Evolutionary conservation across 768 basidiomycete genomes (phyloP).

Genomic region (Tephrocybe sp.): DNA sequence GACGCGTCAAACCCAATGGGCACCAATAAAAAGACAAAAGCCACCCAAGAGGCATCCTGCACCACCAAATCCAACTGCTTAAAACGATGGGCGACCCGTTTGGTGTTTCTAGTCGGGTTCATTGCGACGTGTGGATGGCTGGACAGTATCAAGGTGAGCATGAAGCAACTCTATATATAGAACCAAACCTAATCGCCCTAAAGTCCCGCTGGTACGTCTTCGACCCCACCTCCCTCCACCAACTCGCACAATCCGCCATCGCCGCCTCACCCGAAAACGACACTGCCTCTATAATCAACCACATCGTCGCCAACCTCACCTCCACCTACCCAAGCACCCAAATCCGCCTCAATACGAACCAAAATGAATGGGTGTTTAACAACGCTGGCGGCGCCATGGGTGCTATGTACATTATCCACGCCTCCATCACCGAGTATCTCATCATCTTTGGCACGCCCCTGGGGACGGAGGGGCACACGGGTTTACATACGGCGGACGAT

Average conservation of each 20-base stretch:
- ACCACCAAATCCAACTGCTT: conserved; percentile 1
- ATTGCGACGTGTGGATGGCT: conserved; percentile 45
- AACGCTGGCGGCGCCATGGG: conserved; percentile 99
- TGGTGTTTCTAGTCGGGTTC: conserved; percentile 30
- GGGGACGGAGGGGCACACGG: conserved; percentile 95
- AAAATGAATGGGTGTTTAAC: conserved; percentile 90
- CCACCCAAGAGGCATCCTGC: background rate
- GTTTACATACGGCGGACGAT: conserved; percentile 94
- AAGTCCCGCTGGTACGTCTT: conserved; percentile 79
- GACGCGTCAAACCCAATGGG: conserved; percentile 15
- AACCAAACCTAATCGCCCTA: background rate
- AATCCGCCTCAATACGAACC: conserved; percentile 54
- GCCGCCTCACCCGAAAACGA: conserved; percentile 54
- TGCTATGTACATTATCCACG: conserved; percentile 96
- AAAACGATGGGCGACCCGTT: conserved; percentile 35
- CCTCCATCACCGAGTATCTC: conserved; percentile 94
- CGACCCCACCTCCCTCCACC: conserved; percentile 67
- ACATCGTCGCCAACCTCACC: conserved; percentile 82
- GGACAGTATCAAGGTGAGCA: conserved; percentile 61
- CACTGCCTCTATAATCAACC: conserved; percentile 69
- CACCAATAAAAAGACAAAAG: conserved; percentile 6
- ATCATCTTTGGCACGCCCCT: conserved; percentile 95
- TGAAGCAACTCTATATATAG: background rate
- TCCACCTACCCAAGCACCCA: conserved; percentile 58
- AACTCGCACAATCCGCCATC: conserved; percentile 74